Conservation (phyloP, 2,329 filamentous ascomycete species). For the Aspergillus arachidicola region DNA sequence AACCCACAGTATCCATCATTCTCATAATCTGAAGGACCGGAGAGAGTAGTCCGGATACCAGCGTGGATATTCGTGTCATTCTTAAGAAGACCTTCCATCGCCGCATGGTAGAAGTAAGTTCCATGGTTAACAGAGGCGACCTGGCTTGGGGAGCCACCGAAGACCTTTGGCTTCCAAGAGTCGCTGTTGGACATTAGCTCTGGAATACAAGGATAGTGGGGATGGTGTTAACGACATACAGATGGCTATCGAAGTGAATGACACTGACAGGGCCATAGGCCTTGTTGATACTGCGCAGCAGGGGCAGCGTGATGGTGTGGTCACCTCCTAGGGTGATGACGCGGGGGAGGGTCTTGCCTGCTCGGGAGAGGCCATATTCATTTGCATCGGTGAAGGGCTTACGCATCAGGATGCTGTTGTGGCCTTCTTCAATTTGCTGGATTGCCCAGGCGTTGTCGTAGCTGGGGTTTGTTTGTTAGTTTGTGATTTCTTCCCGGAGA, state of each 20-base stretch:
- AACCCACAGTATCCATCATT: slow-evolving; percentile 26
- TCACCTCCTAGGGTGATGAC: slow-evolving; percentile 70
- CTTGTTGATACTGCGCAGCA: slow-evolving; percentile 61
- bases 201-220: too few relatives aligned
- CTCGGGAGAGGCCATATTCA: slow-evolving; percentile 68
- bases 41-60: slow-evolving; percentile 27
- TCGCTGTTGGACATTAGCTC: slow-evolving; percentile 34
- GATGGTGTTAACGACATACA: slow-evolving; percentile 37
- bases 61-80: slow-evolving; percentile 29
- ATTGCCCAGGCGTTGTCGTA: slow-evolving; percentile 84
- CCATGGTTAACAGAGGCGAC: slow-evolving; percentile 49
- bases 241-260: slow-evolving; percentile 65
- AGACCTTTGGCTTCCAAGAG: slow-evolving; percentile 80
- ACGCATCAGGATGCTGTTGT: slow-evolving; percentile 73
- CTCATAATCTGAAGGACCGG: slow-evolving; percentile 27
- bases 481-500: neutral
- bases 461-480: slow-evolving; percentile 41
- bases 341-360: slow-evolving; percentile 75
- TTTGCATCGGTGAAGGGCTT: slow-evolving; percentile 69
- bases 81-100: slow-evolving; percentile 26
- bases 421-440: slow-evolving; percentile 82
- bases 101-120: slow-evolving; percentile 31
- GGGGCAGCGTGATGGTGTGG: slow-evolving; percentile 49
- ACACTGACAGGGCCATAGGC: slow-evolving; percentile 70
- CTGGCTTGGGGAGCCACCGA: slow-evolving; percentile 77